Evolutionary conservation across 164 flowering plant species (phyloP).

Genomic region (Piper longum): DNA sequence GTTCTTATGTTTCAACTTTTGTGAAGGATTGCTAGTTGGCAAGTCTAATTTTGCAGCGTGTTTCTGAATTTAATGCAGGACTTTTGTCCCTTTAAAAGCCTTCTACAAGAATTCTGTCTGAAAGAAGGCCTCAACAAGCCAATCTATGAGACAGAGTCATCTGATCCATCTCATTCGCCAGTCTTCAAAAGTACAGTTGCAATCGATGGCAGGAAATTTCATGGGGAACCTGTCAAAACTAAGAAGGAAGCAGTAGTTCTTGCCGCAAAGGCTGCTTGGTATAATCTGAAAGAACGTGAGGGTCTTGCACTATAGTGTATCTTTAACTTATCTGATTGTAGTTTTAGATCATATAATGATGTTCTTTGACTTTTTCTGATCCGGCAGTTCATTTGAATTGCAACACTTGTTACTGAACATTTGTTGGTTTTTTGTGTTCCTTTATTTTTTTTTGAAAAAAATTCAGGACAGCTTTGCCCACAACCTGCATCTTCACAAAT

Average conservation of each 20-base stretch:
- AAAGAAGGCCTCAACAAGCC: constrained; percentile 38
- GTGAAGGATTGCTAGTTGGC: background rate
- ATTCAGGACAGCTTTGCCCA: background rate
- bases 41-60: too few species aligned
- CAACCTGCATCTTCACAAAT: background rate
- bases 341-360: background rate
- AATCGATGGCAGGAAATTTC: constrained; percentile 26
- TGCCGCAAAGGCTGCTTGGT: constrained; percentile 50
- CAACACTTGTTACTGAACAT: too few species aligned
- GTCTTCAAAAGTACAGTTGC: constrained; percentile 30
- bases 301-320: background rate
- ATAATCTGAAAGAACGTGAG: constrained; percentile 30
- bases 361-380: too few species aligned
- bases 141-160: constrained; percentile 22
- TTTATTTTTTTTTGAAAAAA: too few species aligned
- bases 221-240: constrained; percentile 30
- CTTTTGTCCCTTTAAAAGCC: constrained; percentile 34
- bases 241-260: constrained; percentile 46
- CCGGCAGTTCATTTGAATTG: too few species aligned
- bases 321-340: background rate
- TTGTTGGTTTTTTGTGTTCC: too few species aligned
- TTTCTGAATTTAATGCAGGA: constrained; percentile 18
- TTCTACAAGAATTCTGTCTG: constrained; percentile 41
- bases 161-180: constrained; percentile 27
- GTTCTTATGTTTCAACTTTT: too few species aligned